Base-by-base conservation (phyloP, 352 stramenopile genomes). In the Phytopythium chamaehyphon region DNA sequence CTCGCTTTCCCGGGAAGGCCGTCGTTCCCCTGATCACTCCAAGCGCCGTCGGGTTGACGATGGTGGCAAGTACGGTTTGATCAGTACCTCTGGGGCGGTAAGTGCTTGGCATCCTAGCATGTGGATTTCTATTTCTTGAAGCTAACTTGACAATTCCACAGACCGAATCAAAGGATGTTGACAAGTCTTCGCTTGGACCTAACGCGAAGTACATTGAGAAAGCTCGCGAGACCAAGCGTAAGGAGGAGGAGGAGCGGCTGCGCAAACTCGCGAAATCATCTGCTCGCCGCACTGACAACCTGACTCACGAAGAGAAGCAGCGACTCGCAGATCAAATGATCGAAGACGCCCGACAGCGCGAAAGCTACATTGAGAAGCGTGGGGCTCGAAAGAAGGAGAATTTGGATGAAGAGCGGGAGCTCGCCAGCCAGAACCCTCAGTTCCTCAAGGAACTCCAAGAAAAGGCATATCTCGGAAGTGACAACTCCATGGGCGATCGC, bases 381-480 rank as follows among this genome's bases (percentile, higher is more conserved):
- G 67, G 66, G 11, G 54, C 62, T 0, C 39, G 66, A n/a, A 90
- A 89, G 54, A 71, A 69, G 28, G 66, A 77, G 3, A 58, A 83
- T 43, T 51, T 86, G 40, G 66, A 87, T 36, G 73, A 70, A 19
- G 78, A 88, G 51, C 57, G 71, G 16, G 66, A 84, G 33, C 50
- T 47, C 31, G 56, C 68, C 12, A 67, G 54, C 40, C 59, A 57
- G 40, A 88, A 94, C 48, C 82, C 82, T 6, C 70, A 89, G 39
- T 93, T 90, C 48, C 71, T 93, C 47, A 84, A 87, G 35, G 66
- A 88, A 70, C 55, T 92, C n/a, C 76, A 88, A 23, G 76, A 79
- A 21, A 68, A 72, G 11, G 82, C 80, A n/a, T 95, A 95, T 51
- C 45, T 89, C 45, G 64, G 77, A 26, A 58, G 59, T 0, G 72